Evolutionary conservation across 306 rosid genomes (phyloP).

Genomic region (Luffa acutangula): DNA sequence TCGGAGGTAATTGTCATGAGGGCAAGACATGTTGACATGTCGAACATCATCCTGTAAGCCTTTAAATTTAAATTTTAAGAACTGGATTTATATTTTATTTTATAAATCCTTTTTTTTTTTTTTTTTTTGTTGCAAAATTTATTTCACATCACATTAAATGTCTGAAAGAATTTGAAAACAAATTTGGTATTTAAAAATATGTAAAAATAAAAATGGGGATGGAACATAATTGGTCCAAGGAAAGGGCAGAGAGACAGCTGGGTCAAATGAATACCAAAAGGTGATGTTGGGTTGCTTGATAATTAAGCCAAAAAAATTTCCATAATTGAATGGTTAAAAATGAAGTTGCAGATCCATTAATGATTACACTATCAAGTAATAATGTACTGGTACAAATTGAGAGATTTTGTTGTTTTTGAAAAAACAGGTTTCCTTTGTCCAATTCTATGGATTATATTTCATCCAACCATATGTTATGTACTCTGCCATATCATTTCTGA

Average conservation of each 20-base stretch:
- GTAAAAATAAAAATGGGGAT: neutral
- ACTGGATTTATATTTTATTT: too few species aligned
- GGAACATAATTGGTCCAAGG: neutral
- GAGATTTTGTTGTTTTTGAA: conserved; percentile 8
- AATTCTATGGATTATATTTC: neutral
- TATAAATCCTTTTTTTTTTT: too few species aligned
- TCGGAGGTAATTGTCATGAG: too few species aligned
- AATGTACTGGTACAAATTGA: neutral
- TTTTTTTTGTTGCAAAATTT: too few species aligned
- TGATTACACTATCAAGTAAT: neutral
- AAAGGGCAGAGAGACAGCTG: neutral
- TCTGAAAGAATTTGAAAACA: neutral
- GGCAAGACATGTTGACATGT: too few species aligned
- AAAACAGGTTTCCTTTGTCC: neutral
- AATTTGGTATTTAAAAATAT: neutral
- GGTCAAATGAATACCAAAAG: conserved; percentile 1
- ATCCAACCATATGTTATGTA: conserved; percentile 3
- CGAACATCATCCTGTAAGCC: too few species aligned
- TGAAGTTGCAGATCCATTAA: neutral
- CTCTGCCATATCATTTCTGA: conserved; percentile 1
- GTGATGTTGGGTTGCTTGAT: neutral
- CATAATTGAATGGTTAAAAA: conserved; percentile 1
- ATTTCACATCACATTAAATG: neutral
- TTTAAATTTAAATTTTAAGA: too few species aligned
- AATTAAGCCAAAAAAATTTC: neutral